Conservation (phyloP, 495 filamentous ascomycete species). For the Trypethelium eluteriae region DNA sequence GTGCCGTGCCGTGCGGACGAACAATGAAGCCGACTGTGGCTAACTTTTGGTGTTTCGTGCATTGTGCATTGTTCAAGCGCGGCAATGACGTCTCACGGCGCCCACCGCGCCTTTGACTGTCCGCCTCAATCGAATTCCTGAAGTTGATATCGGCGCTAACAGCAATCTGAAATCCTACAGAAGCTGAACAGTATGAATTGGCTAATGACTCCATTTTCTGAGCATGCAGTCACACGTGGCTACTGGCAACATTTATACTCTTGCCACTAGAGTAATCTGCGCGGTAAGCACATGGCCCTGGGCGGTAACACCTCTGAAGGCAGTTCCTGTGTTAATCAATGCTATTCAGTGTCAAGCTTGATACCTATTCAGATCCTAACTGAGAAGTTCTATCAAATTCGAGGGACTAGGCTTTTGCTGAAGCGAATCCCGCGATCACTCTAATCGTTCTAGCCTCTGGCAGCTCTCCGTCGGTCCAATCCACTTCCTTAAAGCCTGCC, state of each 20-base stretch:
- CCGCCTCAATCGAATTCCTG: neutral
- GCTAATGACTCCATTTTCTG: too few relatives aligned
- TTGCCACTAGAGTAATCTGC: too few relatives aligned
- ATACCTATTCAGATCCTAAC: too few relatives aligned
- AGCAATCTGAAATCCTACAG: too few relatives aligned
- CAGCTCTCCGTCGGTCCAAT: neutral
- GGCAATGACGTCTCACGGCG: neutral
- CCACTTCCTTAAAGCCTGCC: neutral
- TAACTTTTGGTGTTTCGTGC: neutral
- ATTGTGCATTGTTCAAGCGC: neutral
- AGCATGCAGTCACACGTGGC: too few relatives aligned
- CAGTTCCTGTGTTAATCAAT: too few relatives aligned
- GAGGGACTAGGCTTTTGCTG: neutral
- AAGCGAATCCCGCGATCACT: conserved; percentile 5
- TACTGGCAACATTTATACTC: too few relatives aligned
- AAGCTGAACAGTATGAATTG: too few relatives aligned
- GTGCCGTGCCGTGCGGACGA: conserved; percentile 5
- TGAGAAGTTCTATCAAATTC: too few relatives aligned
- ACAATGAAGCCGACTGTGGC: conserved; percentile 5
- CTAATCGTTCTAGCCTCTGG: neutral
- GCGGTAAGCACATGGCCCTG: too few relatives aligned
- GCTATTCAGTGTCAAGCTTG: too few relatives aligned
- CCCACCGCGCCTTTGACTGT: neutral
- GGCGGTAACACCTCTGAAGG: too few relatives aligned
- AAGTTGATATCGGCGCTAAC: neutral